These are phyloP conservation scores for Monilinia fructigena DNA, from an alignment of 2,329 filamentous ascomycete species.

Conservation along the genomic window DNA sequence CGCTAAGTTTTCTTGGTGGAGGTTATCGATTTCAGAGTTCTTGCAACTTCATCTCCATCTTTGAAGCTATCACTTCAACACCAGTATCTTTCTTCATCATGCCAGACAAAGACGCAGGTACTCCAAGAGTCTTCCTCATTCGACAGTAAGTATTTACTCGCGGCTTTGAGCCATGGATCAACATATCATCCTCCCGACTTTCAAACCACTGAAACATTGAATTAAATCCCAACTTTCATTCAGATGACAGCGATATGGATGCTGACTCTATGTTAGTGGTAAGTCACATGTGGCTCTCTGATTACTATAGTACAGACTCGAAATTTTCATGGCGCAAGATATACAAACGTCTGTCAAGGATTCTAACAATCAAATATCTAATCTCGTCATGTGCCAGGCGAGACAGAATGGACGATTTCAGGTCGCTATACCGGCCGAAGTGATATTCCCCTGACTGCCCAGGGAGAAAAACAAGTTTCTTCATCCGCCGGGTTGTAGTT, in stretches of 20 bases:
- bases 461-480: constrained; percentile 46
- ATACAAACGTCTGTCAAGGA: no score
- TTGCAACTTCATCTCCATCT: neutral
- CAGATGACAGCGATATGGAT: neutral
- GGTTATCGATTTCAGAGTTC: neutral
- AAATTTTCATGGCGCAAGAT: neutral
- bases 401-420: constrained; percentile 49
- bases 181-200: neutral
- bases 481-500: constrained; percentile 46
- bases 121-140: constrained; percentile 44
- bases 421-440: constrained; percentile 48
- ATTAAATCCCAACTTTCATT: neutral
- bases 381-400: constrained; percentile 38
- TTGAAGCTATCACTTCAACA: neutral
- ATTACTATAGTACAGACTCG: neutral
- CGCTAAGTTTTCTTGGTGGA: constrained; percentile 12
- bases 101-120: constrained; percentile 41
- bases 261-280: constrained; percentile 22
- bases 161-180: neutral
- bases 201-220: neutral
- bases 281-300: constrained; percentile 13
- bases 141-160: constrained; percentile 40
- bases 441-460: constrained; percentile 44
- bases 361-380: constrained; percentile 16
- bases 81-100: constrained; percentile 30